Evolutionary conservation across 1,139 yeast species (phyloP).

Genomic region (Maudiozyma humilis): DNA sequence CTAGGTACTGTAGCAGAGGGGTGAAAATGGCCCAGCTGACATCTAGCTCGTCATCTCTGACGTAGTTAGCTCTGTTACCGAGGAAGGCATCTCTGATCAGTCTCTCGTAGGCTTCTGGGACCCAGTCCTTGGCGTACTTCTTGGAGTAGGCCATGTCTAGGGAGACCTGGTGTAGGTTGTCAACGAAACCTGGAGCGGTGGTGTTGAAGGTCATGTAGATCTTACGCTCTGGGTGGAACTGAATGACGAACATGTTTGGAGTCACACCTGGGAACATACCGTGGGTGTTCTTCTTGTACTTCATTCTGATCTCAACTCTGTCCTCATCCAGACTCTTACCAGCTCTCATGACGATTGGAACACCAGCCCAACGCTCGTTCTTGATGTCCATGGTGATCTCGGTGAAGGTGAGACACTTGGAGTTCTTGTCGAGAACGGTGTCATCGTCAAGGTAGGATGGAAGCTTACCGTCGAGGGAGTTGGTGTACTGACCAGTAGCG

Average conservation of each 20-base stretch:
- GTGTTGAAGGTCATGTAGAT: slow-evolving; percentile 86
- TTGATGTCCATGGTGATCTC: slow-evolving; percentile 70
- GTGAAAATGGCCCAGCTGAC: slow-evolving; percentile 90
- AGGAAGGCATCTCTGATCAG: slow-evolving; percentile 81
- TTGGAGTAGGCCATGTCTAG: slow-evolving; percentile 80
- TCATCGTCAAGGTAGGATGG: slow-evolving; percentile 91
- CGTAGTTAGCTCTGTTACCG: slow-evolving; percentile 95
- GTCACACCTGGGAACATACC: slow-evolving; percentile 79
- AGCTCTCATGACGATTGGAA: slow-evolving; percentile 89
- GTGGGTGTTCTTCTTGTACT: slow-evolving; percentile 75
- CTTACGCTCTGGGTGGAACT: slow-evolving; percentile 93
- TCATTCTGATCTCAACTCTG: slow-evolving; percentile 89
- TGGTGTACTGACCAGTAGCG: slow-evolving; percentile 82
- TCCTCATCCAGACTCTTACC: slow-evolving; percentile 92
- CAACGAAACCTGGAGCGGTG: too few relatives aligned
- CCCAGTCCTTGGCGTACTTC: slow-evolving; percentile 82
- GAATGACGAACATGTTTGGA: slow-evolving; percentile 84
- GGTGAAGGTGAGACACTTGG: slow-evolving; percentile 88
- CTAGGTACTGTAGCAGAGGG: slow-evolving; percentile 75
- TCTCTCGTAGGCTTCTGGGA: slow-evolving; percentile 97
- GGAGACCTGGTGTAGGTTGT: slow-evolving; percentile 89
- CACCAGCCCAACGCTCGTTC: slow-evolving; percentile 98
- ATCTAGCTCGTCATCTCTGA: slow-evolving; percentile 94
- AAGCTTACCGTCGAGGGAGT: slow-evolving; percentile 76
- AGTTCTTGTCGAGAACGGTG: slow-evolving; percentile 67